Base-by-base conservation (phyloP, 2,329 filamentous ascomycete genomes). In the Neonectria sp. region DNA sequence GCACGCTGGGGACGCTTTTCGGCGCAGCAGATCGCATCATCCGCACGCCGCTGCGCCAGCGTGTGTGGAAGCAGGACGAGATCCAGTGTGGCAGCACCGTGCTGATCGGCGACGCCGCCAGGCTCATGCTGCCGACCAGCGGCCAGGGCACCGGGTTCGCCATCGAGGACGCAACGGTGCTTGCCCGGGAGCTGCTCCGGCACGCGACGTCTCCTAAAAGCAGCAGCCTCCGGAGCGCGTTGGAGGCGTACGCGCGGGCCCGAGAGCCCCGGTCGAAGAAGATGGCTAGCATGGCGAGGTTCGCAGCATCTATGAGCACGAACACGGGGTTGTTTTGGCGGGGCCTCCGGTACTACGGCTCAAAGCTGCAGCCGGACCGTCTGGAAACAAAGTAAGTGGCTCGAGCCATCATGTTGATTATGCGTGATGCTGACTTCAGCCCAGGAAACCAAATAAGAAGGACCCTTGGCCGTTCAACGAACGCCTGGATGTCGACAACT, bases 111-210 rank as follows among this genome's bases (percentile, higher is more conserved):
- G 74, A 76, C 27, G 74, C 74, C 0, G 68, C 73, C 2, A 58
- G 74, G 2, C 55, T 76, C 7, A 75, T 76, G 72, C 27, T 76
- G 3, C 74, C 74, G 6, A 76, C 72, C 12, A 76, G 74, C 45
- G 74, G 74, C 0, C 73, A 75, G 45, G 74, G 74, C 25, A 75
- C 74, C 4, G 72, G 74, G 1, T 75, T 76, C 25, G 73, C 72
- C 27, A 70, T 76, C 11, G 74, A 76, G 35, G 74, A 76, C 13
- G 74, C 73, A 8, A 75, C 74, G 0, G 72, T 75, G 1, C 52
- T 76, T 17, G 74, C 74, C 6, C 49, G 55, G 45, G 61, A 65
- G 27, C 68, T 76, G 2, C 59, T 73, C 24, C 67, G 31, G 29
- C 68, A 70, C 45, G 58, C 55, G 13, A 25, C 57, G 7, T 43